These are phyloP conservation scores for Tylopilus plumbeoviolaceoides DNA, from an alignment of 768 basidiomycete species.

Conservation along the genomic window DNA sequence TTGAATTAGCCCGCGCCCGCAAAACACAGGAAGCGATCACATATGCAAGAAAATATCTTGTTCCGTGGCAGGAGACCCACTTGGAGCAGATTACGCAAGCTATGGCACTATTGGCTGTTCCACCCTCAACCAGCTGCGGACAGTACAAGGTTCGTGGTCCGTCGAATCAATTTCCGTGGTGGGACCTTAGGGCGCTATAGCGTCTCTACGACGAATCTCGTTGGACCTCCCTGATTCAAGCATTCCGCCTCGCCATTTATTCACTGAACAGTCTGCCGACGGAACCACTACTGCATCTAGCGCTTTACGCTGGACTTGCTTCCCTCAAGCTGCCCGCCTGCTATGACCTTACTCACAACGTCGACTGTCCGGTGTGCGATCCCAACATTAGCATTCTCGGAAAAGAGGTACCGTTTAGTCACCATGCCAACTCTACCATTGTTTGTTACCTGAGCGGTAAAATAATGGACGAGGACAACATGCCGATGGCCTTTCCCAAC, in stretches of 20 bases:
- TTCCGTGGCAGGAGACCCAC: constrained; percentile 81
- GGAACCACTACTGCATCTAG: constrained; percentile 81
- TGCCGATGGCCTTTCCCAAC: constrained; percentile 87
- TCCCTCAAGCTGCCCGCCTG: constrained; percentile 89
- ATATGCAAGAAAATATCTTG: constrained; percentile 78
- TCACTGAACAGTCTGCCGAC: constrained; percentile 83
- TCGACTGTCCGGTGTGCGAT: constrained; percentile 92
- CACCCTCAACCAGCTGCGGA: constrained; percentile 63
- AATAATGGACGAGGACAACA: constrained; percentile 94
- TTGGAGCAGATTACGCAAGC: constrained; percentile 72
- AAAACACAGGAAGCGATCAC: constrained; percentile 74
- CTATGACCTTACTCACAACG: constrained; percentile 63
- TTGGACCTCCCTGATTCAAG: constrained; percentile 69
- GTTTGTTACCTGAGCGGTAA: constrained; percentile 88
- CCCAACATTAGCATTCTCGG: constrained; percentile 71
- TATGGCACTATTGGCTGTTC: constrained; percentile 71
- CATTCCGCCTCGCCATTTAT: constrained; percentile 86
- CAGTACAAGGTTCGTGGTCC: constrained; percentile 69
- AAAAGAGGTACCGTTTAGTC: constrained; percentile 83
- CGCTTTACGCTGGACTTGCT: constrained; percentile 88
- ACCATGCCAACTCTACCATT: constrained; percentile 94
- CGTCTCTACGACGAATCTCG: constrained; percentile 77
- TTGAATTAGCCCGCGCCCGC: constrained; percentile 76
- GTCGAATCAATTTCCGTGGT: neutral
- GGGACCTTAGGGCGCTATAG: constrained; percentile 37